Evolutionary conservation across 2,329 filamentous ascomycete genomes (phyloP).

Genomic region (Penicillium brasilianum): DNA sequence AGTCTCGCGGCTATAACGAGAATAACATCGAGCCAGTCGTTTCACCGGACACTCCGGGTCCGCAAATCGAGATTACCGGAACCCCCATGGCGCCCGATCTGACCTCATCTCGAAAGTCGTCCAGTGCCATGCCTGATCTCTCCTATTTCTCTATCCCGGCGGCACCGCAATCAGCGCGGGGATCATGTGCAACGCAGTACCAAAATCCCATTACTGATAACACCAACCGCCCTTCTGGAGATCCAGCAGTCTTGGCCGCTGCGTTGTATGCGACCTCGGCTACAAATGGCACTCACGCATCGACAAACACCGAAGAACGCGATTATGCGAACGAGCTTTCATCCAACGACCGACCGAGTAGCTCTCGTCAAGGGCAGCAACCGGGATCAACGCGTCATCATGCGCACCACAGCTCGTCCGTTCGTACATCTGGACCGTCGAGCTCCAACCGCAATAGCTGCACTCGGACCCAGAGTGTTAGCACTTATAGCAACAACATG

Average conservation of each 20-base stretch:
- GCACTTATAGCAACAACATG: constrained; percentile 50
- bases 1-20: constrained; percentile 34
- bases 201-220: constrained; percentile 24
- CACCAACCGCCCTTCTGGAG: constrained; percentile 25
- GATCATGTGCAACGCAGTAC: constrained; percentile 20
- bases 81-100: constrained; percentile 28
- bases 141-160: constrained; percentile 33
- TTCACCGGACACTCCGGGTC: constrained; percentile 42
- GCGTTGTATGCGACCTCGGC: constrained; percentile 35
- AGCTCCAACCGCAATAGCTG: constrained; percentile 45
- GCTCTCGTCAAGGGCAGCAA: constrained; percentile 34
- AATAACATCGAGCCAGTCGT: constrained; percentile 42
- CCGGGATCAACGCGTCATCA: constrained; percentile 34
- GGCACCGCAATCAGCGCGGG: constrained; percentile 22
- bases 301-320: constrained; percentile 17
- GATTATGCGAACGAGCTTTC: constrained; percentile 23
- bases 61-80: constrained; percentile 43
- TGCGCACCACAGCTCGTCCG: constrained; percentile 42
- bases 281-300: constrained; percentile 18
- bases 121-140: constrained; percentile 37
- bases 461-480: constrained; percentile 48
- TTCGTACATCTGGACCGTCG: constrained; percentile 40
- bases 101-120: constrained; percentile 39
- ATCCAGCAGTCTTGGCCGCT: constrained; percentile 38
- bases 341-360: constrained; percentile 33